A percentile compares a stretch with the other conserved stretches of the same genome.
Evolutionary conservation across 345 rosid species (phyloP).

Genomic region (Kandelia obovata): DNA sequence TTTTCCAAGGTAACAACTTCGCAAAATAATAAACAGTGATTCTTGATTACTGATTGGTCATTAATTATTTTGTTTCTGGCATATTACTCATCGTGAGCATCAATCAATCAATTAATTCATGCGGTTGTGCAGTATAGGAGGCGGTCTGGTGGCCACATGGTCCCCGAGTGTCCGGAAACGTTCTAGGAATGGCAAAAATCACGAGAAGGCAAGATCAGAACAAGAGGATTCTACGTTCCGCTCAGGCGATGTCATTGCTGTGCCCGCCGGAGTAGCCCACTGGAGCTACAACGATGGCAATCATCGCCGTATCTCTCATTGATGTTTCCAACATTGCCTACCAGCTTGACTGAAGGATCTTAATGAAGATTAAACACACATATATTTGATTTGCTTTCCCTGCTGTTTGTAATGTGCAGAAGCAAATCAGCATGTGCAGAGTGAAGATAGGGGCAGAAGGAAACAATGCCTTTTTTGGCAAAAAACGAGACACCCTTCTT

Average conservation of each 20-base stretch:
- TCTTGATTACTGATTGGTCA: background rate
- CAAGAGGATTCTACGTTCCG: conserved; percentile 51
- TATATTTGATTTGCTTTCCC: no score
- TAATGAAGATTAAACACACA: no score
- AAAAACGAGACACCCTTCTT: no score
- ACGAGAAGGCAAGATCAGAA: conserved; percentile 39
- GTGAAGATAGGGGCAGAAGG: no score
- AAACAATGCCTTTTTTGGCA: no score
- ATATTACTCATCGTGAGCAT: no score
- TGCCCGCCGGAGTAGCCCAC: conserved; percentile 51
- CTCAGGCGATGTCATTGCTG: conserved; percentile 43
- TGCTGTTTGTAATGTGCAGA: no score
- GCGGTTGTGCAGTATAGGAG: conserved; percentile 25
- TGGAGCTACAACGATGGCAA: conserved; percentile 62
- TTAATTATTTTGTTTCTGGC: no score
- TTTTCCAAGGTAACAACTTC: conserved; percentile 39
- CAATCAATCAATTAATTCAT: no score
- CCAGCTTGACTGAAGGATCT: conserved; percentile 39
- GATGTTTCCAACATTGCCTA: conserved; percentile 39
- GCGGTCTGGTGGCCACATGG: conserved; percentile 40
- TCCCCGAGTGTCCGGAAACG: conserved; percentile 73
- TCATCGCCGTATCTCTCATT: conserved; percentile 29
- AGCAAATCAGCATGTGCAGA: no score
- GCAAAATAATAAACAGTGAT: background rate
- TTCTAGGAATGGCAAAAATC: conserved; percentile 48